Evolutionary conservation across 1,139 yeast genomes (phyloP), one percentile per base, ranked within the genome.

Genomic region (Debaryomycetaceae sp.): DNA sequence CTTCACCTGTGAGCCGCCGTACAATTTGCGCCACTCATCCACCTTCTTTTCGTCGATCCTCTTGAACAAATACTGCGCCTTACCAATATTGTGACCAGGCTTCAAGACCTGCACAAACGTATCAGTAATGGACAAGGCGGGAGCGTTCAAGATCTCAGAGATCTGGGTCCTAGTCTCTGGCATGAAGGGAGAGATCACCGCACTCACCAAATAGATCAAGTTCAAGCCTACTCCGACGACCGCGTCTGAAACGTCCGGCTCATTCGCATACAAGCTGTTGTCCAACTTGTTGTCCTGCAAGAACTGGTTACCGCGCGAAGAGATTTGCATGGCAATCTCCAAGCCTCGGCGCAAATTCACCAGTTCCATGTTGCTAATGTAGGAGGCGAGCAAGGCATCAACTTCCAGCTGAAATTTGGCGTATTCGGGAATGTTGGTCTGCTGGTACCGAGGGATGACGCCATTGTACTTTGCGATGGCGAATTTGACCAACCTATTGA

Each of bases 231-330:
- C 81, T 37, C 82, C 95, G 31, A 90, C 82, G 31, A 90, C 95
- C 2, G 95, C 95, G 49, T 87, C 96, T 13, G 95, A 74, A 49
- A 74, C 77, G 24, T 69, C 82, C 22, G 96, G 95, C 30, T 58
- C 55, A 47, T 83, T 74, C 34, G 75, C 73, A 54, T 77, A 83
- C 43, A 87, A 67, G 16, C 82, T 67, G 66, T 90, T 90, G 57
- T 87, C 97, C 46, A 90, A 70, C 59, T 86, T 87, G 64, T 87
- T 86, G 32, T 87, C 97, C 62, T 90, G 99, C 53, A 90, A 69
- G 66, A 87, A 92, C 54, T 69, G 81, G 58, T 90, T 90, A 55
- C 98, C 98, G 47, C 95, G 76, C 18, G 95, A 75, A 34, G 95
- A 81, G 33, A 92, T 64, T 25, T 82, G 70, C 96, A 90, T 85